Evolutionary conservation across 192 early-diverging fungal genomes (phyloP), one percentile per base, ranked within the genome.

Genomic region (Backusella sp.): DNA sequence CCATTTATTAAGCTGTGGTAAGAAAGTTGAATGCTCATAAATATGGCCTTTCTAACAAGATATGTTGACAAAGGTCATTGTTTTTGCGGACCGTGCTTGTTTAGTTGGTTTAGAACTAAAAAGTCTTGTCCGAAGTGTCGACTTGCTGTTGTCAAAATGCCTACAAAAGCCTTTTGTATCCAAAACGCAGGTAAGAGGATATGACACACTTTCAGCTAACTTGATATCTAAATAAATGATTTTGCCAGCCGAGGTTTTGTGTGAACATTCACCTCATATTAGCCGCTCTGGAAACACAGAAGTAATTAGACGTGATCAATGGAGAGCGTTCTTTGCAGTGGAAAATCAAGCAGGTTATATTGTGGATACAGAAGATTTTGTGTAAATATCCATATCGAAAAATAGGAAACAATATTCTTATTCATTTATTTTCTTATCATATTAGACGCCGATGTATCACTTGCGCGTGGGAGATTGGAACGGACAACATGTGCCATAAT

Each of bases 61-160:
- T 49, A 5, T 49, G n/a, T 49, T 12, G 11, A 28, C 26, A 7
- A 28, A 62, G 56, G 56, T 1, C 56, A 62, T 14, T 62, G 56
- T 14, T 62, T 62, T 62, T 62, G 56, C 11, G 56, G 56, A 28
- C 56, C 56, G 1, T 62, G 56, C 12, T 28, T 62, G 56, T 23
- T 62, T 28, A 62, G 3, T 28, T 62, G 56, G 56, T 62, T 62
- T 62, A 28, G 23, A 28, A 62, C 56, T 62, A 62, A 62, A 28
- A 62, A 62, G 23, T 62, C 56, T 4, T 62, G 56, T 62, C 56
- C 56, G 23, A 62, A 62, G 28, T 62, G 56, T 62, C 56, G 56
- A 62, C 56, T 62, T 26, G 56, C 56, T 11, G 56, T 62, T 62
- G 56, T 62, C 26, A 62, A 28, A 62, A n/a, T 4, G 9, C 56